Evolutionary conservation across 768 basidiomycete genomes (phyloP).

Genomic region (Tulasnella sp.): DNA sequence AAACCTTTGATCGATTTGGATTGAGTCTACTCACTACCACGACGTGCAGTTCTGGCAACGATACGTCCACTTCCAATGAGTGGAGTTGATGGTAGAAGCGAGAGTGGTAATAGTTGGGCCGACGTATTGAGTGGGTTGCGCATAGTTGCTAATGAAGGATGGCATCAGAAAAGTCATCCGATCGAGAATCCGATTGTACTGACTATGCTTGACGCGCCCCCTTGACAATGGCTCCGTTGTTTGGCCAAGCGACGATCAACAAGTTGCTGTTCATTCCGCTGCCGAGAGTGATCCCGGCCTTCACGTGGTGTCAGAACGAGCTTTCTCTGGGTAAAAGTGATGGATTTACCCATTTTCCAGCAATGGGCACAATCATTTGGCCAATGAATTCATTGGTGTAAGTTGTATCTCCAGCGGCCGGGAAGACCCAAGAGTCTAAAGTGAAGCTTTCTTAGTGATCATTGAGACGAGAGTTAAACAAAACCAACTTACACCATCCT

Average conservation of each 20-base stretch:
- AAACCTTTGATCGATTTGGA: neutral
- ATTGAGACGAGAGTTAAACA: neutral
- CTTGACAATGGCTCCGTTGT: conserved; percentile 37
- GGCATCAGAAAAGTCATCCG: neutral
- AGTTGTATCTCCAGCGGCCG: neutral
- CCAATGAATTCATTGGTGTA: conserved; percentile 42
- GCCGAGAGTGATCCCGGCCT: conserved; percentile 36
- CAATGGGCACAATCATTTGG: conserved; percentile 46
- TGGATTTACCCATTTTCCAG: conserved; percentile 35
- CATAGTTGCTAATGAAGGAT: conserved; percentile 32
- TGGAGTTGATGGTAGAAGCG: conserved; percentile 34
- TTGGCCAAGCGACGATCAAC: conserved; percentile 50
- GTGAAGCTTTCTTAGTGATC: neutral
- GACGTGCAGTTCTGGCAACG: conserved; percentile 52
- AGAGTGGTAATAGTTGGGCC: conserved; percentile 45
- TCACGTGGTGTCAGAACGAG: neutral
- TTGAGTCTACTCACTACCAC: conserved; percentile 10
- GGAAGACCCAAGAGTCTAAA: conserved; percentile 5
- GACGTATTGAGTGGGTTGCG: conserved; percentile 36
- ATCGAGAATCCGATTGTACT: conserved; percentile 23
- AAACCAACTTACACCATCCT: neutral
- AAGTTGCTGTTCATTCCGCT: conserved; percentile 46
- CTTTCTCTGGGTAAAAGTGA: neutral
- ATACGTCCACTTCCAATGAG: conserved; percentile 56
- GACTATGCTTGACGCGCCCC: conserved; percentile 45